These are phyloP conservation scores for Coemansia sp. DNA, from an alignment of 192 early-diverging fungal genomes.

Conservation along the genomic window DNA sequence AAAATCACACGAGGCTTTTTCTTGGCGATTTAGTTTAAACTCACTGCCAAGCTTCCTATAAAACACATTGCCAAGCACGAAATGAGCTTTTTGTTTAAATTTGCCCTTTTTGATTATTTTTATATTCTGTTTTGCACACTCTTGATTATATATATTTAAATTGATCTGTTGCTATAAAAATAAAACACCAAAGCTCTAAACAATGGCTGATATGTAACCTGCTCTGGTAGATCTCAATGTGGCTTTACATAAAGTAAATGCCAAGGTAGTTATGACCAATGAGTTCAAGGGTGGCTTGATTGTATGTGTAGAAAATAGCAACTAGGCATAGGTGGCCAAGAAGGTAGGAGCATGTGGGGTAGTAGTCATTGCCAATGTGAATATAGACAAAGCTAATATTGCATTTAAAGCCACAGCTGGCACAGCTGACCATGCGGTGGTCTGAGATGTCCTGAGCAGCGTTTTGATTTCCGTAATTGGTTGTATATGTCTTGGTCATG, in stretches of 20 bases:
- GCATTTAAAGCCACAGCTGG: not conserved
- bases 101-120: no score
- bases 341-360: not conserved
- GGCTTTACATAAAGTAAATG: not conserved
- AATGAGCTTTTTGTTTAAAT: no score
- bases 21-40: no score
- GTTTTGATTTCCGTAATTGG: not conserved
- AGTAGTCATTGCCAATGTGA: not conserved
- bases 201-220: not conserved
- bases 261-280: not conserved
- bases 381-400: not conserved
- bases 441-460: not conserved
- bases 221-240: no score
- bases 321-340: conserved; percentile 6
- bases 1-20: no score
- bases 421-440: not conserved
- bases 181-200: no score
- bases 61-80: no score
- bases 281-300: conserved; percentile 1
- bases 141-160: no score
- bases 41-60: no score
- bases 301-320: not conserved
- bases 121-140: no score
- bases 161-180: no score
- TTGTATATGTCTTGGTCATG: not conserved